A percentile compares a stretch with the other conserved stretches of the same genome.
phyloP scores from a whole-genome alignment of 1,139 yeast species.

The Spathaspora sp. region DNA sequence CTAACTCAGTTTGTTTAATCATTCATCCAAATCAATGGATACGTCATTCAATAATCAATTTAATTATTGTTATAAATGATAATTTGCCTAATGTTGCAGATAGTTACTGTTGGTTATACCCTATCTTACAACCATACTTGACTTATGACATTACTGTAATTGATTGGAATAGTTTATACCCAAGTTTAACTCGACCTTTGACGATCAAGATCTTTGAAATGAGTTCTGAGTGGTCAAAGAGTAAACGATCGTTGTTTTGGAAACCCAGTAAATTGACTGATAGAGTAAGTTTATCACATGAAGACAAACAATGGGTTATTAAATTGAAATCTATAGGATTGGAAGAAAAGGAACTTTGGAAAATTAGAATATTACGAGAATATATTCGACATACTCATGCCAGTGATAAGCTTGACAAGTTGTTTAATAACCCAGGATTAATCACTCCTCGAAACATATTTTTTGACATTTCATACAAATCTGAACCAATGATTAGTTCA shows the following conservation, averaged over 20 bases:
- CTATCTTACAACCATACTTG: slow-evolving; percentile 74
- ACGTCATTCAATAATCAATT: slow-evolving; percentile 62
- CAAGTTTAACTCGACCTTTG: slow-evolving; percentile 65
- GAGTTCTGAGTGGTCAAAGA: slow-evolving; percentile 69
- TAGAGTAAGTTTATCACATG: slow-evolving; percentile 41
- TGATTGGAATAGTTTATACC: slow-evolving; percentile 61
- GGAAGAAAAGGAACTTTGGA: slow-evolving; percentile 77
- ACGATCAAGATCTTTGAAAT: slow-evolving; percentile 65
- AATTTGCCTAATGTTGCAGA: slow-evolving; percentile 70
- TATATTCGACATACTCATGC: slow-evolving; percentile 42
- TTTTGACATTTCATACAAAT: slow-evolving; percentile 55
- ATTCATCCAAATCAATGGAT: slow-evolving; percentile 91
- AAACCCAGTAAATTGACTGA: background rate
- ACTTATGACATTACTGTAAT: slow-evolving; percentile 73
- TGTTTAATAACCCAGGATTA: background rate
- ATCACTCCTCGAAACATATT: slow-evolving; percentile 62
- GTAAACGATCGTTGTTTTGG: slow-evolving; percentile 77
- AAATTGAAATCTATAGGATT: slow-evolving; percentile 71
- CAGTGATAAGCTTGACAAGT: background rate
- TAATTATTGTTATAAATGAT: slow-evolving; percentile 61
- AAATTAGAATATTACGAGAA: slow-evolving; percentile 65
- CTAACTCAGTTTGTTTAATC: slow-evolving; percentile 34
- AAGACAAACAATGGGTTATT: slow-evolving; percentile 75
- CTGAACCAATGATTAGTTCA: slow-evolving; percentile 32
- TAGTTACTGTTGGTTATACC: slow-evolving; percentile 76